phyloP scores from a whole-genome alignment of 805 yeast genomes.

The Cyberlindnera xishuangbannaensis region DNA sequence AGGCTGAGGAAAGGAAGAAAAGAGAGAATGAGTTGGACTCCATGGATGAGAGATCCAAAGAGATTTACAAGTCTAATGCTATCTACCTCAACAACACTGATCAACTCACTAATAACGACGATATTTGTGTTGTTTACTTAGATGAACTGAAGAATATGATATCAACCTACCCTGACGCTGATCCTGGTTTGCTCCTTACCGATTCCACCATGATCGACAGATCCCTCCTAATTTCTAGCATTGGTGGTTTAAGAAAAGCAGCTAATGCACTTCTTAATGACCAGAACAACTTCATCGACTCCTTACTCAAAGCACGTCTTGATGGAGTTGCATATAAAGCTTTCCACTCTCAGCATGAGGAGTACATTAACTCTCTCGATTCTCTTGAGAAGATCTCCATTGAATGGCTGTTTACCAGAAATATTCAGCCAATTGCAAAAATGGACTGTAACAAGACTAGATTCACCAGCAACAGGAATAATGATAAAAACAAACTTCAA shows the following conservation, averaged over 20 bases:
- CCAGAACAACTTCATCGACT: conserved; percentile 9
- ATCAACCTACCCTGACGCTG: conserved; percentile 29
- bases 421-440: conserved; percentile 21
- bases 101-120: conserved; percentile 7
- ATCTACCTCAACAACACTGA: conserved; percentile 22
- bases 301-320: conserved; percentile 11
- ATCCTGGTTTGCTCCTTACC: conserved; percentile 32
- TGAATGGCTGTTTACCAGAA: conserved; percentile 24
- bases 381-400: conserved; percentile 24
- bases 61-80: conserved; percentile 16
- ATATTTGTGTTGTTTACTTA: conserved; percentile 15
- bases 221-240: conserved; percentile 32
- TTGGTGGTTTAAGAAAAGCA: conserved; percentile 38
- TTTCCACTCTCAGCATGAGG: conserved; percentile 8
- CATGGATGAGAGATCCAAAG: conserved; percentile 3
- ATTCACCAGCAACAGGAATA: conserved; percentile 11
- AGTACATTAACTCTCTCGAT: conserved; percentile 11
- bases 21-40: conserved; percentile 1
- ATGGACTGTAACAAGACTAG: conserved; percentile 16
- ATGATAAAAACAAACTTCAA: conserved; percentile 8
- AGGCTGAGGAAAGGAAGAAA: conserved; percentile 1
- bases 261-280: conserved; percentile 24
- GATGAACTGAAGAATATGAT: conserved; percentile 33
- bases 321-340: conserved; percentile 11
- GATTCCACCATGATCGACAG: conserved; percentile 8